Evolutionary conservation across 768 basidiomycete species (phyloP).

Genomic region (Mycena filopes): DNA sequence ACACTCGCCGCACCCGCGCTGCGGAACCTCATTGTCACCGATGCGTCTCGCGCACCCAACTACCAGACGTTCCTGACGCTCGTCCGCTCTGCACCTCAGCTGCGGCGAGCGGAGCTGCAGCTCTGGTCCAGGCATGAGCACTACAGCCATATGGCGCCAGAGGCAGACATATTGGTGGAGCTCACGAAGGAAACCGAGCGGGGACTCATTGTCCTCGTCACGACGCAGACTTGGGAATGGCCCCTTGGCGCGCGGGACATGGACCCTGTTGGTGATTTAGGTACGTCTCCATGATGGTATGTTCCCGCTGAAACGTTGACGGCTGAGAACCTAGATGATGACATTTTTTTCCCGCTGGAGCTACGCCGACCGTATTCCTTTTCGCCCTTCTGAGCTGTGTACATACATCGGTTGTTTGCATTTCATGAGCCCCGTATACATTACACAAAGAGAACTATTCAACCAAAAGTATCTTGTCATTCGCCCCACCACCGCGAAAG

Average conservation of each 20-base stretch:
- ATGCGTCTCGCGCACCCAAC: neutral
- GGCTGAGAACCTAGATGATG: neutral
- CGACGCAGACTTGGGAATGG: neutral
- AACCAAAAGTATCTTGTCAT: too few species aligned
- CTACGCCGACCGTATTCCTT: neutral
- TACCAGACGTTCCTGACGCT: neutral
- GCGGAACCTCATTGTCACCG: neutral
- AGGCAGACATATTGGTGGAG: neutral
- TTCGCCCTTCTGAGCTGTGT: conserved; percentile 25
- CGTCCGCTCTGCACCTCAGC: neutral
- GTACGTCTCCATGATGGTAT: neutral
- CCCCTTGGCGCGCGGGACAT: neutral
- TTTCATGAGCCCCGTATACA: too few species aligned
- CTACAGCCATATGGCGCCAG: neutral
- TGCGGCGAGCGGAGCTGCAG: conserved; percentile 1
- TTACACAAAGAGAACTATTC: too few species aligned
- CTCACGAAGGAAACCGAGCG: neutral
- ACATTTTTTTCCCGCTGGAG: neutral
- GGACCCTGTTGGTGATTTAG: neutral
- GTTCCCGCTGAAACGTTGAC: neutral
- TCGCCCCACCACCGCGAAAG: too few species aligned
- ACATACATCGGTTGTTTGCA: too few species aligned
- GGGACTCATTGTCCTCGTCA: neutral
- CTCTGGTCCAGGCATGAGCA: neutral
- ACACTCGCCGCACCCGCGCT: neutral